These are phyloP conservation scores for Solanum neorickii DNA, from an alignment of 257 asterid species.

Conservation along the genomic window DNA sequence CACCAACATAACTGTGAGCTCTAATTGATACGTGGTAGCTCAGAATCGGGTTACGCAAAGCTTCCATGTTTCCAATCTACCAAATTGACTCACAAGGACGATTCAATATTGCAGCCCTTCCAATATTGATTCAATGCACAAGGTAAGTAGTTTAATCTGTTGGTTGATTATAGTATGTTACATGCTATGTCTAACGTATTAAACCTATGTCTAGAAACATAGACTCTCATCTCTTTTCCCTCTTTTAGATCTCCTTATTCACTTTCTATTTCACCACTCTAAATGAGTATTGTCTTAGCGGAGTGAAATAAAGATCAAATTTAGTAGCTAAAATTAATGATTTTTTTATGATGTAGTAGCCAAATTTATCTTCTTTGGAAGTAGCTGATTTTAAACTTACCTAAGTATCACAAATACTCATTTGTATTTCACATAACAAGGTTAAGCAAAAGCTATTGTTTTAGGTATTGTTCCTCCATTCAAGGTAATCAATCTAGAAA, in stretches of 20 bases:
- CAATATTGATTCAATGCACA: not conserved
- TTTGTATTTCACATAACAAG: not conserved
- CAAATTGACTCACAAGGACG: not conserved
- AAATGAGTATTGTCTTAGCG: not conserved
- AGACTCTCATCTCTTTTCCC: not conserved
- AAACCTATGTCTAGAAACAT: not conserved
- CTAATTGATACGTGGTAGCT: not conserved
- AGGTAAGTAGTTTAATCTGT: not conserved
- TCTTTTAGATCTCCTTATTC: not conserved
- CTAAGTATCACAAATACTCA: not conserved
- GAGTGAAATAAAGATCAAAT: not conserved
- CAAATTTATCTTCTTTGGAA: not conserved
- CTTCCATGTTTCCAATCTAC: not conserved
- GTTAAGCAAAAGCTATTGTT: not conserved
- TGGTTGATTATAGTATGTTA: not conserved
- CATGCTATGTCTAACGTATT: not conserved
- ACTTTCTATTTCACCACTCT: not conserved
- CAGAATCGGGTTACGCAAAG: not conserved
- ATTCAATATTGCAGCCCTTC: not conserved
- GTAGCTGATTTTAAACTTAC: not conserved
- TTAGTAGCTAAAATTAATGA: not conserved
- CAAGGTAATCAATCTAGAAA: not conserved
- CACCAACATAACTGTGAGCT: not conserved
- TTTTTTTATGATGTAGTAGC: not conserved
- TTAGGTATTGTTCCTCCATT: not conserved